Evolutionary conservation across 1,284 basidiomycete genomes (phyloP).

Genomic region (Ceratobasidium sp.): DNA sequence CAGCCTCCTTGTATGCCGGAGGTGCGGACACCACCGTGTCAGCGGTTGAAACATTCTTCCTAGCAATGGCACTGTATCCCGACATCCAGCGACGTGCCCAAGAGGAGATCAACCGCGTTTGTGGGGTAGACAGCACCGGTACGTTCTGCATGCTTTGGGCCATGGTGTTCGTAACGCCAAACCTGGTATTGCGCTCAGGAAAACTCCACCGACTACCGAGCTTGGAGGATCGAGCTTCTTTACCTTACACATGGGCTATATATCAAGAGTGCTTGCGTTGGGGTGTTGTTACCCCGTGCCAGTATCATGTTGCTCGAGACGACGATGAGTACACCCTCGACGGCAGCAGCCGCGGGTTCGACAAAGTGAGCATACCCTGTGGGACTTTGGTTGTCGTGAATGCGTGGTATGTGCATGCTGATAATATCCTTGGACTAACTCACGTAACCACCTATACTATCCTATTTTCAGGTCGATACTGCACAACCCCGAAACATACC

Average conservation of each 20-base stretch:
- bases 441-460: background rate
- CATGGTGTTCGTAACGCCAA: background rate
- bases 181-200: background rate
- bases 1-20: constrained; percentile 37
- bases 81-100: constrained; percentile 58
- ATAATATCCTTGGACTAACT: background rate
- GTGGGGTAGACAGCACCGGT: constrained; percentile 3
- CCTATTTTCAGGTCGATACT: constrained; percentile 26
- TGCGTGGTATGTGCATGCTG: constrained; percentile 32
- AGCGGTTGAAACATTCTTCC: constrained; percentile 52
- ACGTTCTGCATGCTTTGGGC: background rate
- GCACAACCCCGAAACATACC: constrained; percentile 36
- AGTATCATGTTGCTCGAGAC: constrained; percentile 39
- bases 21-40: constrained; percentile 51
- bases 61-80: constrained; percentile 57
- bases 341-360: background rate
- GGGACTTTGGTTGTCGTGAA: constrained; percentile 35
- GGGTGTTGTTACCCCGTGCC: constrained; percentile 42
- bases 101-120: constrained; percentile 58
- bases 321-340: constrained; percentile 22
- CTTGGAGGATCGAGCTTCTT: constrained; percentile 17
- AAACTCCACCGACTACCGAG: constrained; percentile 17
- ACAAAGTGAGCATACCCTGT: constrained; percentile 19
- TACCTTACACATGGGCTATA: constrained; percentile 39
- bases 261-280: constrained; percentile 43